A percentile compares a stretch with the other conserved stretches of the same genome.
Evolutionary conservation across 2,329 filamentous ascomycete genomes (phyloP).

Genomic region (Fusarium citri): DNA sequence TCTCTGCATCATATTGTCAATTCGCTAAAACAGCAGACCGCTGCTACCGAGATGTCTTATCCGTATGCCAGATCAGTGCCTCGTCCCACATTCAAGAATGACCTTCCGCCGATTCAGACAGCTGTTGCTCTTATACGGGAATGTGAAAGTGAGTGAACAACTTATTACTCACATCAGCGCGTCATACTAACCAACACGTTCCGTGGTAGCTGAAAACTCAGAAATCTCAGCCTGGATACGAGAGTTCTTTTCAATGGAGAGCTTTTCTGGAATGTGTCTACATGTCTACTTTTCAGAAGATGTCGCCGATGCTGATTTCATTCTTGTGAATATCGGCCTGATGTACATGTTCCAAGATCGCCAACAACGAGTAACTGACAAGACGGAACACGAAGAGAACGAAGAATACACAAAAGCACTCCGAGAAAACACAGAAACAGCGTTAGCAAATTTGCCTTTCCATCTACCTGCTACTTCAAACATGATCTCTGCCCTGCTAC

Average conservation of each 20-base stretch:
- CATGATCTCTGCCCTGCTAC: conserved; percentile 43
- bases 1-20: conserved; percentile 49
- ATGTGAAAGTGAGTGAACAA: conserved; percentile 33
- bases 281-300: conserved; percentile 51
- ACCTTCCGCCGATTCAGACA: conserved; percentile 43
- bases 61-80: conserved; percentile 36
- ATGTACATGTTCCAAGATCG: conserved; percentile 48
- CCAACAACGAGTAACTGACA: conserved; percentile 9
- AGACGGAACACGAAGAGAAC: conserved; percentile 43
- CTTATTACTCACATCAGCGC: neutral
- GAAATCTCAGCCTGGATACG: conserved; percentile 46
- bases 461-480: conserved; percentile 48
- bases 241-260: conserved; percentile 46
- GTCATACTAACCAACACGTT: neutral
- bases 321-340: conserved; percentile 50
- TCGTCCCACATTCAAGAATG: conserved; percentile 36
- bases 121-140: conserved; percentile 37
- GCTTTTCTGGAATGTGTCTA: conserved; percentile 50
- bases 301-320: conserved; percentile 49
- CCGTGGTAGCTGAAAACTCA: conserved; percentile 33
- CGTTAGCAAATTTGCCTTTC: conserved; percentile 48
- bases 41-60: conserved; percentile 42
- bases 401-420: conserved; percentile 42
- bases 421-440: conserved; percentile 49
- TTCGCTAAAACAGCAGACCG: conserved; percentile 43